phyloP scores from a whole-genome alignment of 2,329 filamentous ascomycete species.

The Truncatella angustata region DNA sequence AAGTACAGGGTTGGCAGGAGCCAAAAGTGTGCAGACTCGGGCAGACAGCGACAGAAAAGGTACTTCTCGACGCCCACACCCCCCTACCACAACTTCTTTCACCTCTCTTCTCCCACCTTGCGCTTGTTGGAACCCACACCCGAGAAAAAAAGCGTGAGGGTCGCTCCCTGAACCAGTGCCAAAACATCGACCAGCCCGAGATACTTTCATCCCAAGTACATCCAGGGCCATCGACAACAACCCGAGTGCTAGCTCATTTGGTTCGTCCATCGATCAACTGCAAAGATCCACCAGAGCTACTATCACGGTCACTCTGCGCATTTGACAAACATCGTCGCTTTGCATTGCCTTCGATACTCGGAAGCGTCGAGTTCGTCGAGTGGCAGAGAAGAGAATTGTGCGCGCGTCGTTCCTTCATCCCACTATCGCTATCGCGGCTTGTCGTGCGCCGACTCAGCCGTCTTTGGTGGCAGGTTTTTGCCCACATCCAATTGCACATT shows the following conservation, averaged over 20 bases:
- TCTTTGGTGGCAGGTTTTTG: not conserved
- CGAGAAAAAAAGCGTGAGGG: conserved; percentile 3
- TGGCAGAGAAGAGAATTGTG: not conserved
- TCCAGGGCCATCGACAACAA: conserved; percentile 13
- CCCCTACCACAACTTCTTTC: conserved; percentile 3
- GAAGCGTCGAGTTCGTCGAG: not conserved
- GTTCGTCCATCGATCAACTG: conserved; percentile 15
- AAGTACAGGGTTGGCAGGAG: not conserved
- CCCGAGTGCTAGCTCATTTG: conserved; percentile 16
- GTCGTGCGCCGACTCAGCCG: not conserved
- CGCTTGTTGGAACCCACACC: conserved; percentile 4
- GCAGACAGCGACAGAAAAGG: not conserved
- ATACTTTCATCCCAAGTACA: conserved; percentile 43
- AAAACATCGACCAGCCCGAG: conserved; percentile 37
- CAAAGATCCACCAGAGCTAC: not conserved
- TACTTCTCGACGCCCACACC: conserved; percentile 4
- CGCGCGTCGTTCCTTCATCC: not conserved
- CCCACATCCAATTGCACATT: not conserved
- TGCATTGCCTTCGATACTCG: not conserved
- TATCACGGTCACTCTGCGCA: not conserved
- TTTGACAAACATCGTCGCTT: not conserved
- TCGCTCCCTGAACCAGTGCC: conserved; percentile 26
- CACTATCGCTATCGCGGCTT: not conserved
- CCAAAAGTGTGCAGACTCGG: not conserved
- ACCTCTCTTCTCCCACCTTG: not conserved